Conservation (phyloP, 768 basidiomycete genomes). For the Naematelia aurantialba region DNA sequence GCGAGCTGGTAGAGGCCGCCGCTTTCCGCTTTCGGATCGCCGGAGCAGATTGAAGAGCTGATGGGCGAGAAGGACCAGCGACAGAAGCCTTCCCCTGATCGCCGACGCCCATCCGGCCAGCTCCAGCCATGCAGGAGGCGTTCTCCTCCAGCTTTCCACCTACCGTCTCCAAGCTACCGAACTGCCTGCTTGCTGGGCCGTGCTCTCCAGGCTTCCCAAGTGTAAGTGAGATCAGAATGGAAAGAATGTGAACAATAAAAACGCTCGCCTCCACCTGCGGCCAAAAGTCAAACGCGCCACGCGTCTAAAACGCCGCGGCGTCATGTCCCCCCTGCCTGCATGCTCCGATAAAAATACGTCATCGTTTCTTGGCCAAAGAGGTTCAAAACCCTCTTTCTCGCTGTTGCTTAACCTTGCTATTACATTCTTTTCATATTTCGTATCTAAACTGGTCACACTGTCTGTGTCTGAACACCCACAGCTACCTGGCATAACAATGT, state of each 20-base stretch:
- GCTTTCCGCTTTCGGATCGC: not conserved
- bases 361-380: no score
- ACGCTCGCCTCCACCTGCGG: not conserved
- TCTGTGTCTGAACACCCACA: not conserved
- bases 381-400: no score
- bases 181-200: not conserved
- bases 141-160: not conserved
- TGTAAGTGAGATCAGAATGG: not conserved
- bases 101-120: not conserved
- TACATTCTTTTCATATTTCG: no score
- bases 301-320: not conserved
- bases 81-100: not conserved
- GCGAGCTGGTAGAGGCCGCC: not conserved
- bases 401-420: no score
- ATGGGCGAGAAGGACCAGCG: not conserved
- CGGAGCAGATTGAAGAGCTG: not conserved
- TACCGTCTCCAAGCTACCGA: not conserved
- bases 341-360: no score
- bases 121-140: not conserved
- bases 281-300: not conserved
- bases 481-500: conserved; percentile 53
- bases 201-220: not conserved
- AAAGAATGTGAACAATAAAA: not conserved
- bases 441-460: no score
- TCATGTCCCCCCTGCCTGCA: no score